Base-by-base conservation (phyloP, 2,329 filamentous ascomycete genomes). In the Aureobasidium uvarum region DNA sequence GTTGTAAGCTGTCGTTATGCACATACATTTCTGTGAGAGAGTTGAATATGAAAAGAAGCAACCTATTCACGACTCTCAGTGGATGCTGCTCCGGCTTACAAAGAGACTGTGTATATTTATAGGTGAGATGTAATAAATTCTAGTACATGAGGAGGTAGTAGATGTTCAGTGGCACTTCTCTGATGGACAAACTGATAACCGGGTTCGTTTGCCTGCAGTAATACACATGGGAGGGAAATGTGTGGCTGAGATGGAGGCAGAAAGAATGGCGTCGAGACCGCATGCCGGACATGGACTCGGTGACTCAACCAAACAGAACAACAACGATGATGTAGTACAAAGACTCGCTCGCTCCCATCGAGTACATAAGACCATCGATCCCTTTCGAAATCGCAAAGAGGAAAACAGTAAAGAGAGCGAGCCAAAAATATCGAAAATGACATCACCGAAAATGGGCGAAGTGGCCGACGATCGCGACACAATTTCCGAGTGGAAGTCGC, bases 211-310 rank as follows among this genome's bases (percentile, higher is more conserved):
- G 25, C 4, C 25, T 25, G 25, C 25, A 25, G 25, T 25, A 25
- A 25, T 4, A 25, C 25, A 25, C 25, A 25, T 25, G 4, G 25
- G 25, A 25, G 25, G 25, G 25, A 16, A 7, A 14, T 8, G 20
- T 5, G 33, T 41, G n/a, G 23, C 36, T 28, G 7, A 41, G 3
- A 54, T 39, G 33, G 16, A 25, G n/a, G n/a, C 25, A 54, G 31
- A 54, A 54, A 36, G 36, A 38, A 23, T 56, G 52, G 33, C 52
- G 38, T 56, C 52, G 55, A 58, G 55, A 58, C 55, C 55, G 55
- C 55, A 33, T 33, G 18, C 55, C 55, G 41, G n/a, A 58, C 23
- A 33, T 20, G 55, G 55, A 8, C 3, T 31, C 39, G 39, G 55
- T 58, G 55, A 45, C 52, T 41, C 52, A 55, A 55, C 20, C 52